A percentile compares a stretch with the other conserved stretches of the same genome.
phyloP scores from a whole-genome alignment of 2,329 filamentous ascomycete species.

The Berkeleyomyces basicola region DNA sequence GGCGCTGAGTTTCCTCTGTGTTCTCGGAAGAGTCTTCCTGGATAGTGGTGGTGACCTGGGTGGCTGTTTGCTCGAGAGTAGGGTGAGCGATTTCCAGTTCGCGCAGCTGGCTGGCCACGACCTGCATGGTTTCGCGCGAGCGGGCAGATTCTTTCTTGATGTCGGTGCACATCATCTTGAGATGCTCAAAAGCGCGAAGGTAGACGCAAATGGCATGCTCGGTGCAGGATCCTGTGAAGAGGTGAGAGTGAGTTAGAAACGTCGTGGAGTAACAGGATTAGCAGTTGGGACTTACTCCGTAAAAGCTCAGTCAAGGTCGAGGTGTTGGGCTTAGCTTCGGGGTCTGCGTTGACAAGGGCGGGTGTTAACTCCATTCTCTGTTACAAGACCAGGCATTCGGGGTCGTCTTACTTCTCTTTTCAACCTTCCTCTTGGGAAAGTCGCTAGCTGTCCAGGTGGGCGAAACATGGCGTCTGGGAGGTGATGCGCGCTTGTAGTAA shows the following conservation, averaged over 20 bases:
- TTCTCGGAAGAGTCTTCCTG: not conserved
- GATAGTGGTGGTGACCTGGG: not conserved
- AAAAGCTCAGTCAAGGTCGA: slow-evolving; percentile 5
- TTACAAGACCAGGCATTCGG: not conserved
- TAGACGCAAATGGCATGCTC: slow-evolving; percentile 21
- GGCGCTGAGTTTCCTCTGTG: not conserved
- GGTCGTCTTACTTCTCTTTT: not conserved
- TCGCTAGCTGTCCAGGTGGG: not conserved
- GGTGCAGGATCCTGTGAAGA: slow-evolving; percentile 5
- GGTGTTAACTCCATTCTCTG: no score
- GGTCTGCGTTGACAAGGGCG: not conserved
- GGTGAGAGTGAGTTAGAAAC: not conserved
- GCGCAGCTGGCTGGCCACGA: slow-evolving; percentile 7
- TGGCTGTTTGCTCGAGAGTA: slow-evolving; percentile 3
- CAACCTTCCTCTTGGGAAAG: not conserved
- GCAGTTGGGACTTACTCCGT: slow-evolving; percentile 1
- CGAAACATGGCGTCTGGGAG: not conserved
- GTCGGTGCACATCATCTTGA: slow-evolving; percentile 3
- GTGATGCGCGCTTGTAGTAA: slow-evolving; percentile 3
- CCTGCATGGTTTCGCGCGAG: slow-evolving; percentile 3
- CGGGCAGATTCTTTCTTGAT: slow-evolving; percentile 2
- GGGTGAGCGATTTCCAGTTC: slow-evolving; percentile 9
- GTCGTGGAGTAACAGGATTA: not conserved
- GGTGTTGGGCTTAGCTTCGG: not conserved
- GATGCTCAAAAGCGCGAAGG: slow-evolving; percentile 22